These are phyloP conservation scores for Leptomonas pyrrhocoris DNA, from an alignment of 208 protist genomes.

Conservation along the genomic window DNA sequence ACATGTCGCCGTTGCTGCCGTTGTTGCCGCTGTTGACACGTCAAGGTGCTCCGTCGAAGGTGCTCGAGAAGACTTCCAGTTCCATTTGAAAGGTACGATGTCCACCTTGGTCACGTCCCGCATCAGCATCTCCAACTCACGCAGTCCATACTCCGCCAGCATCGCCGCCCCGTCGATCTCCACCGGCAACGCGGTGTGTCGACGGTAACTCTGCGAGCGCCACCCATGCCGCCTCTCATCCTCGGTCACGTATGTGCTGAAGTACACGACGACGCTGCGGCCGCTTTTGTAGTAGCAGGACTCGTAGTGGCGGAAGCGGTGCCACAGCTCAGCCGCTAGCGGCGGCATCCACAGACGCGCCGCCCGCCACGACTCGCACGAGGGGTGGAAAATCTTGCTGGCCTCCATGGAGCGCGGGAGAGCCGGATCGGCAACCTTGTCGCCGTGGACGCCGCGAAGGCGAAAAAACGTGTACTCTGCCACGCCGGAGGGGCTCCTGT, in stretches of 20 bases:
- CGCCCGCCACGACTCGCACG: conserved; percentile 27
- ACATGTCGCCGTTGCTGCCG: neutral
- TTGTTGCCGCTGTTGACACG: neutral
- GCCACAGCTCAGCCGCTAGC: conserved; percentile 60
- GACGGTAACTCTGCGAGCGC: conserved; percentile 37
- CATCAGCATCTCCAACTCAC: conserved; percentile 24
- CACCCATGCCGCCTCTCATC: conserved; percentile 23
- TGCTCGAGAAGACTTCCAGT: neutral
- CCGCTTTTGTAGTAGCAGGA: conserved; percentile 35
- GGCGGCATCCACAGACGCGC: conserved; percentile 70
- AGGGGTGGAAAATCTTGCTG: conserved; percentile 68
- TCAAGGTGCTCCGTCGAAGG: neutral
- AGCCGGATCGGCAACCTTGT: conserved; percentile 43
- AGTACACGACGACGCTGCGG: conserved; percentile 51
- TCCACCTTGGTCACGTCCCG: conserved; percentile 6
- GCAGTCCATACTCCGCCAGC: conserved; percentile 17
- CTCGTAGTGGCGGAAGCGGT: conserved; percentile 62
- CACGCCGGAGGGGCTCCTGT: neutral
- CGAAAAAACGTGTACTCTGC: conserved; percentile 45
- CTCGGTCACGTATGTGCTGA: conserved; percentile 35
- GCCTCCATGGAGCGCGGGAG: conserved; percentile 59
- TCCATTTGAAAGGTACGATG: neutral
- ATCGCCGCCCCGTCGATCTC: neutral
- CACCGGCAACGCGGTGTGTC: conserved; percentile 18
- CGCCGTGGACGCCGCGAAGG: conserved; percentile 53